A percentile compares a stretch with the other conserved stretches of the same genome.
Conservation (phyloP, 805 yeast species). For the Candida railenensis region DNA sequence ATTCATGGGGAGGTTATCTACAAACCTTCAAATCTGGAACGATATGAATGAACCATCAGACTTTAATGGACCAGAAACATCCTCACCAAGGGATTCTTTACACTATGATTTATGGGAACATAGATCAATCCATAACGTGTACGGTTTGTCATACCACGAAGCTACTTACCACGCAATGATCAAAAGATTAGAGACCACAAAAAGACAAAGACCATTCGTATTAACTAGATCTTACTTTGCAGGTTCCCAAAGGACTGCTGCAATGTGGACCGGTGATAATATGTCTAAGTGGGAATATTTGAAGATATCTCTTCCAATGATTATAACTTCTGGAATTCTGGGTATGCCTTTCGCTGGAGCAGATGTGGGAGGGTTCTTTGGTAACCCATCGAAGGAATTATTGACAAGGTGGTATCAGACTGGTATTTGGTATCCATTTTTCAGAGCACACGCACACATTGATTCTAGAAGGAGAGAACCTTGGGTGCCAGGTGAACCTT, state of each 20-base stretch:
- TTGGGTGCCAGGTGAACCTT: slow-evolving; percentile 78
- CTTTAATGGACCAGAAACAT: slow-evolving; percentile 91
- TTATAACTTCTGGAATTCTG: slow-evolving; percentile 73
- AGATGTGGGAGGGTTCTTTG: slow-evolving; percentile 96
- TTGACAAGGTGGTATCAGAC: slow-evolving; percentile 93
- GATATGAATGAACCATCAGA: slow-evolving; percentile 98
- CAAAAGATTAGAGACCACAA: slow-evolving; percentile 43
- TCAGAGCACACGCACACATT: slow-evolving; percentile 95
- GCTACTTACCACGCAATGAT: slow-evolving; percentile 70
- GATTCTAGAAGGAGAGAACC: slow-evolving; percentile 94
- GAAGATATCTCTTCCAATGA: slow-evolving; percentile 80
- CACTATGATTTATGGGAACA: slow-evolving; percentile 86
- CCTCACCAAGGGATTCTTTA: slow-evolving; percentile 77
- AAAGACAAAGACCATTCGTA: slow-evolving; percentile 74
- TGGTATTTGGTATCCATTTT: slow-evolving; percentile 95
- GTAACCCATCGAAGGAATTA: slow-evolving; percentile 80
- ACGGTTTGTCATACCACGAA: slow-evolving; percentile 78
- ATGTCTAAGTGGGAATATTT: slow-evolving; percentile 90
- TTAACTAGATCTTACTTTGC: slow-evolving; percentile 84
- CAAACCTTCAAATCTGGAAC: slow-evolving; percentile 87
- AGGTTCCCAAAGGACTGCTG: slow-evolving; percentile 88
- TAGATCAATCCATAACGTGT: slow-evolving; percentile 84
- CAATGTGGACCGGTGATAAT: slow-evolving; percentile 98
- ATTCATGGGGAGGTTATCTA: slow-evolving; percentile 46
- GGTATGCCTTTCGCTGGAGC: slow-evolving; percentile 95